Base-by-base conservation (phyloP, 1,284 basidiomycete genomes). In the Malassezia equina region DNA sequence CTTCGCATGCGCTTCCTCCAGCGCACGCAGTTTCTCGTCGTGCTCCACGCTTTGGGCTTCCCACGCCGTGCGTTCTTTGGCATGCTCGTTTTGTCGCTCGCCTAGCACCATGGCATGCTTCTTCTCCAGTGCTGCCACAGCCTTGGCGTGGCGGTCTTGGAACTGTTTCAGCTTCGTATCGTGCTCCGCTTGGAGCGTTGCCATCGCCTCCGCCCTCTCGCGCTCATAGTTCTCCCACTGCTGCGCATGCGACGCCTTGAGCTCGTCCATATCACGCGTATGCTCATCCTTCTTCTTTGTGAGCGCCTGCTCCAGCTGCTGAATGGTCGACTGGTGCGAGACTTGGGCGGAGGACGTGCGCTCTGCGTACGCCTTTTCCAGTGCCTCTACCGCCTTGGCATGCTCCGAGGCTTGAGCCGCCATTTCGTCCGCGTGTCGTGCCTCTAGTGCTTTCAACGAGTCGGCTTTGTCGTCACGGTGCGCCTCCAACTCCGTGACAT, bases 311-410 rank as follows among this genome's bases (percentile, higher is more conserved):
- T 41, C 29, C 12, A 50, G 52, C 27, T 43, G 8, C 19, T 39
- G 36, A 32, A 17, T 53, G 44, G n/a, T 21, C 50, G 33, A 55
- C 58, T 7, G 42, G 8, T 39, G 36, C n/a, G 52, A 46, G 43
- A 25, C 32, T 2, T 53, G 33, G 43, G 66, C 55, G 4, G 53
- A 51, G n/a, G 58, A 19, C 19, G 36, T 11, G 2, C 36, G 36
- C 36, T 39, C 34, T 3, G 47, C 53, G 47, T 67, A 63, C 44
- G 61, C 46, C 0, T 45, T 49, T 27, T 57, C 50, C 9, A 63
- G 52, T 24, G 47, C 53, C 36, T 55, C 59, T 12, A 69, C 7
- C 31, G 55, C 60, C 4, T 42, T 51, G 24, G 51, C 44, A 41
- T 69, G 64, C 19, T 52, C 52, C 15, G 39, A 13, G 12, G 44